A percentile compares a stretch with the other conserved stretches of the same genome.
phyloP scores from a whole-genome alignment of 2,329 filamentous ascomycete species.

The Xylaria digitata region DNA sequence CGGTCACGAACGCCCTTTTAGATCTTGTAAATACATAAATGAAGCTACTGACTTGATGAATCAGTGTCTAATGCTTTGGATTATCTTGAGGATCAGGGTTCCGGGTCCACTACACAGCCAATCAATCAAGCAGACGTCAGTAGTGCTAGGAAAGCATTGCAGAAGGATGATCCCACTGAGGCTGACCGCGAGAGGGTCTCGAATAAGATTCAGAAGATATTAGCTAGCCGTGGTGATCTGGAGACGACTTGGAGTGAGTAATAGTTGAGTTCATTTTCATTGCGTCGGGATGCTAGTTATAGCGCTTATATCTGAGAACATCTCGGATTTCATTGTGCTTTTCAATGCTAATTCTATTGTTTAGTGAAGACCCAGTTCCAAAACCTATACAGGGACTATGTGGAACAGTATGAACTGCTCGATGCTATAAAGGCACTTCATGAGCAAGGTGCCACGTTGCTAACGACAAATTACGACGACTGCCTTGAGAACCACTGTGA shows the following conservation, averaged over 20 bases:
- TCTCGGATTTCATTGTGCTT: neutral
- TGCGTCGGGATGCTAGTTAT: neutral
- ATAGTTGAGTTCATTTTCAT: neutral
- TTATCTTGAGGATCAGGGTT: constrained; percentile 34
- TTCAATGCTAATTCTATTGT: neutral
- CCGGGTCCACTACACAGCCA: neutral
- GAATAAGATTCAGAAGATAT: constrained; percentile 23
- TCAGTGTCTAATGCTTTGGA: constrained; percentile 29
- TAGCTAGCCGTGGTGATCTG: constrained; percentile 13
- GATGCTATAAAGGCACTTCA: constrained; percentile 36
- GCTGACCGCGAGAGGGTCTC: constrained; percentile 28
- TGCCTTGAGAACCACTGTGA: constrained; percentile 36
- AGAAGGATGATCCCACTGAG: constrained; percentile 16
- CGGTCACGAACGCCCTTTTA: neutral
- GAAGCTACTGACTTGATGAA: neutral
- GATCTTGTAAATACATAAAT: neutral
- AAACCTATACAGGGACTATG: constrained; percentile 26
- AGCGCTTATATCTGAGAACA: neutral
- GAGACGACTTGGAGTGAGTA: constrained; percentile 22
- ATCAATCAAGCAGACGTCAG: constrained; percentile 5
- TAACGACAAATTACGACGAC: constrained; percentile 40
- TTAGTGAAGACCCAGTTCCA: constrained; percentile 37
- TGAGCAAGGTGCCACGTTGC: constrained; percentile 29
- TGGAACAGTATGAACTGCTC: constrained; percentile 24
- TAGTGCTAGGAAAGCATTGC: constrained; percentile 11